phyloP scores from a whole-genome alignment of 148 eudicot genomes.

The Chenopodium berlandieri region DNA sequence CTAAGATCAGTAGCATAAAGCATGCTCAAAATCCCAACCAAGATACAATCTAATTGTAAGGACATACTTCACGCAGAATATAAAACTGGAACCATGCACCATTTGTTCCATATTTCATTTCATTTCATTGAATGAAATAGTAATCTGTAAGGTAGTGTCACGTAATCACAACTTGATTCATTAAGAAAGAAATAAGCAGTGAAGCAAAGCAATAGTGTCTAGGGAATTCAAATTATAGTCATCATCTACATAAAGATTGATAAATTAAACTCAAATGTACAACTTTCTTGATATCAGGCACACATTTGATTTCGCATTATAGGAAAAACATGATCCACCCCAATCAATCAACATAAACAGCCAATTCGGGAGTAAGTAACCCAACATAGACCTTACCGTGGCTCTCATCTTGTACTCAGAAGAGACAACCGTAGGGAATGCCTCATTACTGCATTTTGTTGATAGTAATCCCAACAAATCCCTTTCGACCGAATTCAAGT shows the following conservation, averaged over 20 bases:
- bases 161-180: background rate
- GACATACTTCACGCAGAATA: background rate
- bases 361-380: background rate
- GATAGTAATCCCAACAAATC: constrained; percentile 59
- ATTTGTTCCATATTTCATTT: background rate
- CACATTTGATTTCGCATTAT: background rate
- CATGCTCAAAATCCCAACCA: background rate
- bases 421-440: constrained; percentile 59
- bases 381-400: constrained; percentile 44
- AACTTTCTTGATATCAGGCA: background rate
- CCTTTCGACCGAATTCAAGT: constrained; percentile 55
- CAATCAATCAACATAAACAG: background rate
- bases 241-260: background rate
- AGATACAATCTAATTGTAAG: background rate
- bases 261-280: background rate
- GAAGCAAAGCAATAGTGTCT: background rate
- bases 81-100: background rate
- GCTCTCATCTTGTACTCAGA: constrained; percentile 73
- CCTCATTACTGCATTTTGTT: constrained; percentile 31
- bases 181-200: background rate
- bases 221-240: background rate
- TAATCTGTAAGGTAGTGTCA: background rate
- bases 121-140: background rate
- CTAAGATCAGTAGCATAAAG: background rate
- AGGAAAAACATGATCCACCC: background rate